A percentile compares a stretch with the other conserved stretches of the same genome.
Conservation (phyloP, 176 grass and related monocot species). For the Musa itinerans region DNA sequence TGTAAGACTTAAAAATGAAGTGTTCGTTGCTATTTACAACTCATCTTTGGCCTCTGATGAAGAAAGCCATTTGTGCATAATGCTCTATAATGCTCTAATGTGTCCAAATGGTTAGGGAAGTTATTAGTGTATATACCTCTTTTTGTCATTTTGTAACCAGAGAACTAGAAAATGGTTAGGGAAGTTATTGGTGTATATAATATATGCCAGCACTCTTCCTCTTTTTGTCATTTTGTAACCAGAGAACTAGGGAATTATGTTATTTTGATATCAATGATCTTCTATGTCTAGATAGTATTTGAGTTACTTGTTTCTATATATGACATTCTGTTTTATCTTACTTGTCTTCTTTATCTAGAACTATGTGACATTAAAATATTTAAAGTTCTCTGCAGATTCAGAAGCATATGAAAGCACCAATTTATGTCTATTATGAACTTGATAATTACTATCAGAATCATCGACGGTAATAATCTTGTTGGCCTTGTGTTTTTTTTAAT, state of each 20-base stretch:
- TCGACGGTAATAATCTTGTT: slow-evolving; percentile 41
- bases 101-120: too few relatives aligned
- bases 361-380: background rate
- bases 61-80: too few relatives aligned
- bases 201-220: background rate
- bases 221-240: background rate
- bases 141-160: background rate
- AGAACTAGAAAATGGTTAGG: background rate
- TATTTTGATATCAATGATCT: background rate
- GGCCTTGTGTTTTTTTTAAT: background rate
- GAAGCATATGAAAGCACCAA: slow-evolving; percentile 72
- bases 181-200: too few relatives aligned
- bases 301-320: background rate
- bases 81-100: too few relatives aligned
- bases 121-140: background rate
- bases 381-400: slow-evolving; percentile 41
- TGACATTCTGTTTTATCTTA: background rate
- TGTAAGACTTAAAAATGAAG: too few relatives aligned
- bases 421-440: slow-evolving; percentile 94
- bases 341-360: background rate
- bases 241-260: background rate
- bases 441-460: slow-evolving; percentile 96
- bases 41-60: too few relatives aligned
- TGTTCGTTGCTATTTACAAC: too few relatives aligned
- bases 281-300: background rate